Percentiles rank a stretch among this genome's conserved stretches.
phyloP scores from a whole-genome alignment of 257 asterid genomes.

The Fraxinus quadrangulata region DNA sequence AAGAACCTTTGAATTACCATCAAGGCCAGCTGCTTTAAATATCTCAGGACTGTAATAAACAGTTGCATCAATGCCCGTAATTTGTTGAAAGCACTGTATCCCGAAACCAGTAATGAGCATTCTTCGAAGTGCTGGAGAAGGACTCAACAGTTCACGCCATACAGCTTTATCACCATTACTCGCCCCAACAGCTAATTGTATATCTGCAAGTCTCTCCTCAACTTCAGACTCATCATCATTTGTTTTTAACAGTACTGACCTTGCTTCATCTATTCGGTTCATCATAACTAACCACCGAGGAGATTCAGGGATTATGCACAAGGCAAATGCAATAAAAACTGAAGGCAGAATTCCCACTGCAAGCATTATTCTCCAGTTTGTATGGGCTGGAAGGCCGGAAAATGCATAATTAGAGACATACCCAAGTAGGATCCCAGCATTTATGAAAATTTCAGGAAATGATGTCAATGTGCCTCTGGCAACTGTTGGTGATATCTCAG shows the following conservation, averaged over 20 bases:
- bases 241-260: conserved; percentile 68
- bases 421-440: conserved; percentile 82
- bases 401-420: conserved; percentile 83
- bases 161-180: conserved; percentile 48
- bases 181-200: conserved; percentile 61
- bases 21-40: conserved; percentile 69
- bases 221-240: conserved; percentile 72
- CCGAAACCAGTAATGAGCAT: conserved; percentile 86
- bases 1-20: conserved; percentile 60
- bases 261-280: conserved; percentile 71
- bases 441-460: conserved; percentile 88
- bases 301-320: conserved; percentile 82
- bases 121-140: conserved; percentile 69
- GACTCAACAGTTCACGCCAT: conserved; percentile 74
- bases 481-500: conserved; percentile 82
- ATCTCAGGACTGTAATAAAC: conserved; percentile 92
- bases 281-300: conserved; percentile 85
- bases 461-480: conserved; percentile 81
- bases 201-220: conserved; percentile 78
- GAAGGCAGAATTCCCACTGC: conserved; percentile 87
- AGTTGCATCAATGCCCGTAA: conserved; percentile 92
- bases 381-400: conserved; percentile 67
- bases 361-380: conserved; percentile 87
- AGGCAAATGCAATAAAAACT: conserved; percentile 66
- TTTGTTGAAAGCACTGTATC: conserved; percentile 83